Conservation (phyloP, 2,329 filamentous ascomycete species). For the Dactylella cylindrospora region DNA sequence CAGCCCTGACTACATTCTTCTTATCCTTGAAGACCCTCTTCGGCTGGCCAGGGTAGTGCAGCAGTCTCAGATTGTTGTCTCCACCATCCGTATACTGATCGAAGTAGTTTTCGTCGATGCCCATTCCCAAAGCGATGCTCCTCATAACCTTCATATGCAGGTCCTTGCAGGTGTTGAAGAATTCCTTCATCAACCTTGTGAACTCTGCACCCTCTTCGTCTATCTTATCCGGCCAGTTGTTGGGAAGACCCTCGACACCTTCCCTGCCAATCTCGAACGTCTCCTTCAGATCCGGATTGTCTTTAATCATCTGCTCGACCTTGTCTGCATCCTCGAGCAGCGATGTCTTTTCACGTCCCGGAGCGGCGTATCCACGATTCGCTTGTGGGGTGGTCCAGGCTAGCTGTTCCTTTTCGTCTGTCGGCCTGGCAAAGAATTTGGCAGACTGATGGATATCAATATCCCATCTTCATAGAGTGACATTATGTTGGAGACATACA, state of each 20-base stretch:
- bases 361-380: slow-evolving; percentile 72
- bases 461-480: background rate
- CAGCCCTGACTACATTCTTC: slow-evolving; percentile 71
- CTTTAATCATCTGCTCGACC: slow-evolving; percentile 63
- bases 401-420: slow-evolving; percentile 65
- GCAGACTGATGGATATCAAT: slow-evolving; percentile 57
- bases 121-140: slow-evolving; percentile 80
- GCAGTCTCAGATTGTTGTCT: slow-evolving; percentile 70
- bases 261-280: slow-evolving; percentile 67
- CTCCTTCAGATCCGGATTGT: slow-evolving; percentile 64
- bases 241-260: slow-evolving; percentile 61
- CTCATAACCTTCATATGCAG: slow-evolving; percentile 79
- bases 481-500: slow-evolving; percentile 1
- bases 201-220: slow-evolving; percentile 62
- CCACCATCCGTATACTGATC: slow-evolving; percentile 70
- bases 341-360: slow-evolving; percentile 71
- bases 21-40: slow-evolving; percentile 67
- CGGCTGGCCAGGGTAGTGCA: slow-evolving; percentile 73
- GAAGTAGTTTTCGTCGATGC: slow-evolving; percentile 70
- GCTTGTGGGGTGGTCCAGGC: slow-evolving; percentile 71
- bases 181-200: slow-evolving; percentile 70
- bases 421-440: slow-evolving; percentile 68
- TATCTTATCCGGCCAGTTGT: slow-evolving; percentile 70
- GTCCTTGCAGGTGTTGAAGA: slow-evolving; percentile 72
- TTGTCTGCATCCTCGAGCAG: slow-evolving; percentile 59